A percentile compares a stretch with the other conserved stretches of the same genome.
These are phyloP conservation scores for Trichophyton simii DNA, from an alignment of 2,329 filamentous ascomycete species.

Conservation along the genomic window DNA sequence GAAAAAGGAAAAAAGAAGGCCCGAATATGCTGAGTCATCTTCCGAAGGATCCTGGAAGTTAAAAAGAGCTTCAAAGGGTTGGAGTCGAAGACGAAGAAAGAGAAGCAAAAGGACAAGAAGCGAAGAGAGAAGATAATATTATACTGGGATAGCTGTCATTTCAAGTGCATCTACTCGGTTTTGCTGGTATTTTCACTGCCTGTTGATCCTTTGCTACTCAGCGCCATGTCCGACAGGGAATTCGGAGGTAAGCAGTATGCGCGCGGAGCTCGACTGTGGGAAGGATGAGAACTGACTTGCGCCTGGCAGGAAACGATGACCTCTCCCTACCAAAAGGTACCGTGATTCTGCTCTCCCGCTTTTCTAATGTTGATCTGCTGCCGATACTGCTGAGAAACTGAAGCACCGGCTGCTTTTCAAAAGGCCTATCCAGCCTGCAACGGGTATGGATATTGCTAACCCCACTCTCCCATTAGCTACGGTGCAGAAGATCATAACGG, in stretches of 20 bases:
- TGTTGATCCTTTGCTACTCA: background rate
- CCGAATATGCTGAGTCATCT: background rate
- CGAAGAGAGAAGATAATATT: background rate
- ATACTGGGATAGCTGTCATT: background rate
- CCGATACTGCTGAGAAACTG: no score
- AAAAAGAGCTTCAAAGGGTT: background rate
- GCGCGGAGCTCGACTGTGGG: background rate
- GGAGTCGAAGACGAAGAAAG: background rate
- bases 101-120: background rate
- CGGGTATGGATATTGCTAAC: background rate
- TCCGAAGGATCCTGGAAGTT: background rate
- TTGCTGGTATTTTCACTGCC: background rate
- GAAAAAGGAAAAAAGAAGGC: background rate
- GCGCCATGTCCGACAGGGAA: slow-evolving; percentile 11
- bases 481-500: slow-evolving; percentile 75
- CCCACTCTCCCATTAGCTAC: slow-evolving; percentile 39
- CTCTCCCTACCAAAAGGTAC: slow-evolving; percentile 48
- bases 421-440: background rate
- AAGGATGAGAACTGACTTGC: slow-evolving; percentile 5
- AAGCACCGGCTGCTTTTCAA: background rate
- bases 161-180: background rate
- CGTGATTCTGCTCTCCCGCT: background rate
- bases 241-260: slow-evolving; percentile 7
- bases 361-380: background rate
- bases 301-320: slow-evolving; percentile 41